Base-by-base conservation (phyloP, 345 rosid genomes). In the Salix brachista region DNA sequence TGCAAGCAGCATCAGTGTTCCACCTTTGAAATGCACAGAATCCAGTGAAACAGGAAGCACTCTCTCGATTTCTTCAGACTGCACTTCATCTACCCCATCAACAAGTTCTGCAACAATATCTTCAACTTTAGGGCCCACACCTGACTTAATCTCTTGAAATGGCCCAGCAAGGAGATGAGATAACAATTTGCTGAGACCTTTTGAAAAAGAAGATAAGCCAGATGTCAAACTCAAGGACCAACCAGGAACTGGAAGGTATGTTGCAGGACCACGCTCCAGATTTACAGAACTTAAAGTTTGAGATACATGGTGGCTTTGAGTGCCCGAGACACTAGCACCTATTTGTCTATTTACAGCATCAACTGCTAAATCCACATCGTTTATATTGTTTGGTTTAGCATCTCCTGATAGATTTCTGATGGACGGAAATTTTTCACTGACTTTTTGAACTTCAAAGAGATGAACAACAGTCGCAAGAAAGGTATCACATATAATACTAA, bases 21-120 rank as follows among this genome's bases (percentile, higher is more conserved):
- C 99, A 48, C 88, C 86, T 81, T 89, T 95, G 85, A 95, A 95
- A 79, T 89, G 93, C 76, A 95, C 94, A 67, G 97, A 90, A 87
- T 95, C 99, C 75, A 95, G 86, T 73, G 86, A 89, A 82, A 95
- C 84, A 13, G 97, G 99, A 82, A 93, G 88, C 87, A 82, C 82
- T 86, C 85, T 90, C 85, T 84, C 86, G 60, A 83, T 81, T 66
- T 89, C 86, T 82, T 87, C 92, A 83, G 78, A 82, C 81, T 88
- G 88, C 76, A 82, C 83, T 76, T 80, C 79, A 83, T 89, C 87
- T 56, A 83, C 83, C 62, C 86, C 88, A 76, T 89, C 91, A 80
- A 82, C 87, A 74, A 87, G 87, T 81, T 88, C 92, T 68, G 93
- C 84, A 79, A 87, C 85, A 74, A 80, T 81, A 77, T 89, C 89